Conservation (phyloP, 139 green algal species). For the Micractinium conductrix region DNA sequence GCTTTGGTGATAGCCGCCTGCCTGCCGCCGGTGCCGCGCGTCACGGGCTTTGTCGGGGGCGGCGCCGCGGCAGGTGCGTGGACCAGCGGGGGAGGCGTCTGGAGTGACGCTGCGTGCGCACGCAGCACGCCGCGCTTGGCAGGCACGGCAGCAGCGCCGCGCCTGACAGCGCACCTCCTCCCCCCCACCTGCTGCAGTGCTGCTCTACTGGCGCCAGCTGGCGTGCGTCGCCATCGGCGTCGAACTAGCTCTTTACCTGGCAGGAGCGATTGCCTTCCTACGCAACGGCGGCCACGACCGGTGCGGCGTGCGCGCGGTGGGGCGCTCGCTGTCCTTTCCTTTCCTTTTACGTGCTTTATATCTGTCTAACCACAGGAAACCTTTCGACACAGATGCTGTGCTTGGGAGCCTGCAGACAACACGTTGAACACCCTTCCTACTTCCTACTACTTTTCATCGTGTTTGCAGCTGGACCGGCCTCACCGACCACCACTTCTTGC, state of each 20-base stretch:
- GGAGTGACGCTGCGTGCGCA: neutral
- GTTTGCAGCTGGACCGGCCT: slow-evolving; percentile 50
- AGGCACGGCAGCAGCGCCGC: neutral
- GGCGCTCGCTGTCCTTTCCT: too few relatives aligned
- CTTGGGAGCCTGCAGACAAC: too few relatives aligned
- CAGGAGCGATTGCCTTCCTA: slow-evolving; percentile 72
- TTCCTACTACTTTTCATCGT: too few relatives aligned
- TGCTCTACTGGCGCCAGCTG: slow-evolving; percentile 56
- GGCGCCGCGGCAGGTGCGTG: slow-evolving; percentile 24
- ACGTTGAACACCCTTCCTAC: too few relatives aligned
- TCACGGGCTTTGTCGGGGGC: slow-evolving; percentile 63
- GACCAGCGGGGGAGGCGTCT: neutral
- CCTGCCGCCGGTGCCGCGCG: slow-evolving; percentile 67
- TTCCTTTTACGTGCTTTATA: too few relatives aligned
- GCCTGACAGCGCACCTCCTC: neutral
- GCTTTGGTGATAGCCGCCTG: slow-evolving; percentile 66
- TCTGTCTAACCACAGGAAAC: too few relatives aligned
- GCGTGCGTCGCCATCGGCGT: slow-evolving; percentile 58
- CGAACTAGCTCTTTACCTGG: slow-evolving; percentile 73
- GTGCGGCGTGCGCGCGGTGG: too few relatives aligned
- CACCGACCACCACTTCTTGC: slow-evolving; percentile 83
- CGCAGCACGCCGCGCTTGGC: neutral
- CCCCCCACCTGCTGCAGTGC: slow-evolving; percentile 36
- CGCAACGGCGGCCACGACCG: slow-evolving; percentile 65
- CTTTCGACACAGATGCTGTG: too few relatives aligned